Percentiles rank a stretch among this genome's conserved stretches.
Evolutionary conservation across 352 stramenopile genomes (phyloP).

Genomic region (Phytophthora rubi): DNA sequence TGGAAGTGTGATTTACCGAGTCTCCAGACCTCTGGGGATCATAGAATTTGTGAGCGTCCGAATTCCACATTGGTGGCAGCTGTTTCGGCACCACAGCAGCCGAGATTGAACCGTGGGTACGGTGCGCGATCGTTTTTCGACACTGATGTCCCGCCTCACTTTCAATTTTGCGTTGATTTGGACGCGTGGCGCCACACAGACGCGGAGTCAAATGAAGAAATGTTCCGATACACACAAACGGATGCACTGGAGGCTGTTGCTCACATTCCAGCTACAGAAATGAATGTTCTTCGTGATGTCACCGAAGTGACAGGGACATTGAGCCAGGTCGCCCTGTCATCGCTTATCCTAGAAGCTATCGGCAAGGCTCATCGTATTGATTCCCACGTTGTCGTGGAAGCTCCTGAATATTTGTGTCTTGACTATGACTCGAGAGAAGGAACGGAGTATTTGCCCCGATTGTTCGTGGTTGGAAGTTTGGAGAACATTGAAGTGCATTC

Average conservation of each 20-base stretch:
- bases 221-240: background rate
- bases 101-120: too few species aligned
- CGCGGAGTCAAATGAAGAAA: background rate
- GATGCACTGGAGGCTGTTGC: background rate
- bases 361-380: background rate
- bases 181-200: background rate
- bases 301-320: background rate
- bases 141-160: background rate
- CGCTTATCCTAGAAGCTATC: background rate
- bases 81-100: too few species aligned
- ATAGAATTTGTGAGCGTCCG: background rate
- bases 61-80: background rate
- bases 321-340: background rate
- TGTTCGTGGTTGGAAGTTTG: background rate
- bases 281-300: background rate
- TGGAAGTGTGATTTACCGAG: background rate
- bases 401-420: too few species aligned
- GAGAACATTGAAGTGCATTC: background rate
- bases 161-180: background rate
- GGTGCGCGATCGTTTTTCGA: background rate
- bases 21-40: background rate
- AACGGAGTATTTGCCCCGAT: background rate
- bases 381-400: too few species aligned
- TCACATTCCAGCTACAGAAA: background rate
- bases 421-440: background rate